Conservation (phyloP, 2,329 filamentous ascomycete species). For the Aspergillus udagawae region DNA sequence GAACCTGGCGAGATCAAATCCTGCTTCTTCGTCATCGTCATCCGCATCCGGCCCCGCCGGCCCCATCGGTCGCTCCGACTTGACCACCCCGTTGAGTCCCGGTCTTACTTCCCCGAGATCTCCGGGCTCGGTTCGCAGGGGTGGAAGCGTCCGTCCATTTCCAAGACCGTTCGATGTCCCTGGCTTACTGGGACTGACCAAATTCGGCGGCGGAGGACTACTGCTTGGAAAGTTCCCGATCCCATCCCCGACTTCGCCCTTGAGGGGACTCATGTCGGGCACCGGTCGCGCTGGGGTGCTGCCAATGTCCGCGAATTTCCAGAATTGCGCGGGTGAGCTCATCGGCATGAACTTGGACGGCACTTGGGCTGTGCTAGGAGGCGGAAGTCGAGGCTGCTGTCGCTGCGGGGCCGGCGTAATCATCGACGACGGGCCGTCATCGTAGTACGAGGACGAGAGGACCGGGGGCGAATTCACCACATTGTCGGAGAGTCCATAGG, state of each 20-base stretch:
- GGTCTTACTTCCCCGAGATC: not conserved
- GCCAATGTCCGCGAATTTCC: conserved; percentile 46
- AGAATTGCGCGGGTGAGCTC: conserved; percentile 49
- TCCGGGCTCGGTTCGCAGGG: conserved; percentile 20
- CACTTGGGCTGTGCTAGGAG: conserved; percentile 47
- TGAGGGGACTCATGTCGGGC: conserved; percentile 46
- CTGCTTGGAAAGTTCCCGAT: conserved; percentile 43
- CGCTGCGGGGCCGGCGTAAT: conserved; percentile 48
- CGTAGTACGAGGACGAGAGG: conserved; percentile 47
- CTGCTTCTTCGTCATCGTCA: conserved; percentile 40
- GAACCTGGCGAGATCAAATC: conserved; percentile 47
- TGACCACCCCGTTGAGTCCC: conserved; percentile 23
- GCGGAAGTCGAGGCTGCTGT: conserved; percentile 46
- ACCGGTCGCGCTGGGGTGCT: conserved; percentile 42
- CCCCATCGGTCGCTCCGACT: conserved; percentile 10
- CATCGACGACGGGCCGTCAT: conserved; percentile 45
- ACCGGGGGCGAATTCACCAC: conserved; percentile 43
- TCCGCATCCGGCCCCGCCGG: conserved; percentile 14
- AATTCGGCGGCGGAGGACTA: conserved; percentile 46
- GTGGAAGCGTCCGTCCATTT: conserved; percentile 26
- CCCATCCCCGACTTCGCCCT: conserved; percentile 36
- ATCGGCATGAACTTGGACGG: conserved; percentile 51
- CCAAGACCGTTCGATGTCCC: conserved; percentile 30
- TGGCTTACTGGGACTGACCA: conserved; percentile 43
- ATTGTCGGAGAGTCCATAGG: conserved; percentile 40